These are phyloP conservation scores for Allium fistulosum DNA, from an alignment of 106 monocot species.

Conservation along the genomic window DNA sequence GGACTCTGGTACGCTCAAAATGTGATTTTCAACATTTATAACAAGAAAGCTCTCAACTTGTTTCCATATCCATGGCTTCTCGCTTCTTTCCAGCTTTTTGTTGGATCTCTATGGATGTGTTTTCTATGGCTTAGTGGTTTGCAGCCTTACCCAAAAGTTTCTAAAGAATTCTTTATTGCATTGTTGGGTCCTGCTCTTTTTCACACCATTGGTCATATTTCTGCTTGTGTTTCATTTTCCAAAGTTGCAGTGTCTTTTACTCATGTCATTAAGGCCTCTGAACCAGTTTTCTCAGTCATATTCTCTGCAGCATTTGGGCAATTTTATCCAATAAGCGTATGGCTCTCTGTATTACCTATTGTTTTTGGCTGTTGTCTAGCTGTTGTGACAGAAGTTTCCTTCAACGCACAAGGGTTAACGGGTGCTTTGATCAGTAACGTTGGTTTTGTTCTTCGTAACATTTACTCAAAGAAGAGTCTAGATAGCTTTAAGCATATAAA, in stretches of 20 bases:
- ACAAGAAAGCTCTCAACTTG: conserved; percentile 52
- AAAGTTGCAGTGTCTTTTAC: conserved; percentile 61
- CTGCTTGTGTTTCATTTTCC: conserved; percentile 56
- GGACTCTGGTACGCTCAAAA: conserved; percentile 55
- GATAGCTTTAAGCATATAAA: conserved; percentile 33
- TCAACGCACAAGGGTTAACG: conserved; percentile 35
- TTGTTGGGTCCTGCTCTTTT: conserved; percentile 49
- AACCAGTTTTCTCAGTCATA: conserved; percentile 56
- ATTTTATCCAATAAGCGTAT: conserved; percentile 33
- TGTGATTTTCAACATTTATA: conserved; percentile 65
- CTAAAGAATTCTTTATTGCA: conserved; percentile 28
- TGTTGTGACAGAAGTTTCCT: conserved; percentile 36
- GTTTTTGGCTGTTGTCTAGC: conserved; percentile 33
- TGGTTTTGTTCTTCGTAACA: conserved; percentile 54
- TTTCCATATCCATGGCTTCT: conserved; percentile 73
- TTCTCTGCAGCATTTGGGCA: conserved; percentile 35
- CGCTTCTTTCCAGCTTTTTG: conserved; percentile 57
- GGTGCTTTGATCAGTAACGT: conserved; percentile 57
- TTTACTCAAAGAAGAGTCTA: conserved; percentile 52
- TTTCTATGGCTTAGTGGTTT: conserved; percentile 30
- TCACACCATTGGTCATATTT: conserved; percentile 61
- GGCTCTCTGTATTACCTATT: conserved; percentile 35
- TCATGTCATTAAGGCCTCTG: conserved; percentile 57
- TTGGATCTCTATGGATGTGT: conserved; percentile 49
- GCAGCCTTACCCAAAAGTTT: conserved; percentile 30